phyloP scores from a whole-genome alignment of 2,329 filamentous ascomycete genomes.

The Aspergillus pseudoterreus region DNA sequence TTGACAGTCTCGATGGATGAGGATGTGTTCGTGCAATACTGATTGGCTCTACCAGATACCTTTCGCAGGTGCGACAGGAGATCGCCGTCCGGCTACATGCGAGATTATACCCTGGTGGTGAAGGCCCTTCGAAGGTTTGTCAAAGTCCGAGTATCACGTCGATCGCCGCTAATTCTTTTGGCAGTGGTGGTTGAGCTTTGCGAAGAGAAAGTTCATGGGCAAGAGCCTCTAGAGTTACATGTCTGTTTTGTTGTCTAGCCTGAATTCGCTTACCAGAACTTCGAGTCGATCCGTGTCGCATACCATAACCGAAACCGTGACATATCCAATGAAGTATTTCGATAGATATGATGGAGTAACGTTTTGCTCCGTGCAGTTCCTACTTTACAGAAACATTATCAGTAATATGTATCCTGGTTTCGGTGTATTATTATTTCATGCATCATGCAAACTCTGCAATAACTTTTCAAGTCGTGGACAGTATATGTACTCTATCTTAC shows the following conservation, averaged over 20 bases:
- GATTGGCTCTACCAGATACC: conserved; percentile 37
- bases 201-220: conserved; percentile 99
- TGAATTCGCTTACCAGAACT: conserved; percentile 14
- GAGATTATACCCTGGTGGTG: conserved; percentile 76
- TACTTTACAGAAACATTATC: too few species aligned
- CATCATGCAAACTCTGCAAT: neutral
- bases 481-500: conserved; percentile 1
- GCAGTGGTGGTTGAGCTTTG: conserved; percentile 98
- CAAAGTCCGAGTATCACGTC: neutral
- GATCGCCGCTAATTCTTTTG: conserved; percentile 31
- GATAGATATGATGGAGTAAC: too few species aligned
- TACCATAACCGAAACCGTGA: neutral
- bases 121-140: conserved; percentile 60
- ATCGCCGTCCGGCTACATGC: conserved; percentile 77
- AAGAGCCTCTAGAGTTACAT: conserved; percentile 65
- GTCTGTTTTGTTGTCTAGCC: conserved; percentile 15
- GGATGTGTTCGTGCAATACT: neutral
- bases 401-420: too few species aligned
- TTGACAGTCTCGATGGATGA: neutral
- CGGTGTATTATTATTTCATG: too few species aligned
- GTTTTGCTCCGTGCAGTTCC: too few species aligned
- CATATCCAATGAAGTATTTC: too few species aligned
- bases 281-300: conserved; percentile 1
- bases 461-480: neutral
- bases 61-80: conserved; percentile 91